These are phyloP conservation scores for Gossypium davidsonii DNA, from an alignment of 441 rosid genomes.

Conservation along the genomic window DNA sequence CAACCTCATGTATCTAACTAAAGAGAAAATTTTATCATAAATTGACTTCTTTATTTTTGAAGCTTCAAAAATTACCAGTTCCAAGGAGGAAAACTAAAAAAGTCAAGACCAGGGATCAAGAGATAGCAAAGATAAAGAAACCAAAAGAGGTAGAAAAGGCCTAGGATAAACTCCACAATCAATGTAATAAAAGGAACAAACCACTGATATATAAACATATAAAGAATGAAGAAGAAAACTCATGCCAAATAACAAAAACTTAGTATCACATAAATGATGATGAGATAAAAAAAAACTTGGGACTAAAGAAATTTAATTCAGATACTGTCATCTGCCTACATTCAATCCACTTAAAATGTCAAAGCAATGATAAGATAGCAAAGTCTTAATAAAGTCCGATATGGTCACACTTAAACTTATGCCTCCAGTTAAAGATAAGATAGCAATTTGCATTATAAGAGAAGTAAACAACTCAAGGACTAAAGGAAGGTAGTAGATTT, in stretches of 20 bases:
- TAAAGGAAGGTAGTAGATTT: slow-evolving; percentile 21
- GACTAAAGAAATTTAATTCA: not conserved
- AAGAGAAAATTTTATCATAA: not conserved
- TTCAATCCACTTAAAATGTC: not conserved
- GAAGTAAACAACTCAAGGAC: slow-evolving; percentile 7
- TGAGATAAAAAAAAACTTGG: not conserved
- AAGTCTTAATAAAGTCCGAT: not conserved
- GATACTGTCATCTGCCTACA: not conserved
- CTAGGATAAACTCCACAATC: not conserved
- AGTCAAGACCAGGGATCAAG: not conserved
- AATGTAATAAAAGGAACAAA: not conserved
- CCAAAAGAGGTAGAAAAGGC: not conserved
- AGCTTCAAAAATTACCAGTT: not conserved
- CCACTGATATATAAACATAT: not conserved
- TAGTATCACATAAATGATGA: not conserved
- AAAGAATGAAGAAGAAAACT: not conserved
- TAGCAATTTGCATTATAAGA: not conserved
- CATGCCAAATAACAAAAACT: not conserved
- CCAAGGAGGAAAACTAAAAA: slow-evolving; percentile 3
- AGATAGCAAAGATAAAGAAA: not conserved
- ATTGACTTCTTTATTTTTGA: not conserved
- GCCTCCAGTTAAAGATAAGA: not conserved
- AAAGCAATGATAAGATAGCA: not conserved
- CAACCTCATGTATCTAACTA: not conserved
- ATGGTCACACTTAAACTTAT: not conserved